These are phyloP conservation scores for Fonticula alba DNA, from an alignment of 78 protist genomes.

Conservation along the genomic window DNA sequence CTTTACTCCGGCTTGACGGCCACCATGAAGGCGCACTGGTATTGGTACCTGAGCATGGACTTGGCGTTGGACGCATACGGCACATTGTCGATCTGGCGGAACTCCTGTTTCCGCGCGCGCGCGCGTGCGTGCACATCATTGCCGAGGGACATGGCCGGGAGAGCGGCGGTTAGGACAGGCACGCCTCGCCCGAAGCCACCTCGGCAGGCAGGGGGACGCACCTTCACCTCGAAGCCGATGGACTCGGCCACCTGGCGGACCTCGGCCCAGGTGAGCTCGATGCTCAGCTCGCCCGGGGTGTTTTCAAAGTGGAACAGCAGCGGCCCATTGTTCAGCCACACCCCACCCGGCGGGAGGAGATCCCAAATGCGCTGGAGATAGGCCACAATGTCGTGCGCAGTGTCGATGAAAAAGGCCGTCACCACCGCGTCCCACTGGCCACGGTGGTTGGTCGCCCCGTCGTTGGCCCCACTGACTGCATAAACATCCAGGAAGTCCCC, in stretches of 20 bases:
- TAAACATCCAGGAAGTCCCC: constrained; percentile 63
- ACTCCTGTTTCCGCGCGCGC: neutral
- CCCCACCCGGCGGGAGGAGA: constrained; percentile 44
- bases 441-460: neutral
- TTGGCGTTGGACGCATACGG: neutral
- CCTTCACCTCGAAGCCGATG: constrained; percentile 15
- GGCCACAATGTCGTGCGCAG: constrained; percentile 64
- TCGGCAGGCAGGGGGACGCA: too few species aligned
- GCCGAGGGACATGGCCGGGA: too few species aligned
- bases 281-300: constrained; percentile 16
- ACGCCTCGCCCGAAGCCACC: too few species aligned
- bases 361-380: constrained; percentile 46
- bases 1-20: neutral
- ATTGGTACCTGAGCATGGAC: neutral
- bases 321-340: constrained; percentile 63
- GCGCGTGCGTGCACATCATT: neutral
- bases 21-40: neutral
- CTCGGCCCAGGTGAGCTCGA: constrained; percentile 38
- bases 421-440: constrained; percentile 46
- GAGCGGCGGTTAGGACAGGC: too few species aligned
- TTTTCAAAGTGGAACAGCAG: constrained; percentile 40
- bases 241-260: constrained; percentile 14
- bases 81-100: neutral
- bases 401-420: constrained; percentile 82
- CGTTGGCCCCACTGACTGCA: too few species aligned